Percentiles rank a stretch among this genome's conserved stretches.
phyloP scores from a whole-genome alignment of 1,284 basidiomycete species.

The Microbotryomycetes sp. region DNA sequence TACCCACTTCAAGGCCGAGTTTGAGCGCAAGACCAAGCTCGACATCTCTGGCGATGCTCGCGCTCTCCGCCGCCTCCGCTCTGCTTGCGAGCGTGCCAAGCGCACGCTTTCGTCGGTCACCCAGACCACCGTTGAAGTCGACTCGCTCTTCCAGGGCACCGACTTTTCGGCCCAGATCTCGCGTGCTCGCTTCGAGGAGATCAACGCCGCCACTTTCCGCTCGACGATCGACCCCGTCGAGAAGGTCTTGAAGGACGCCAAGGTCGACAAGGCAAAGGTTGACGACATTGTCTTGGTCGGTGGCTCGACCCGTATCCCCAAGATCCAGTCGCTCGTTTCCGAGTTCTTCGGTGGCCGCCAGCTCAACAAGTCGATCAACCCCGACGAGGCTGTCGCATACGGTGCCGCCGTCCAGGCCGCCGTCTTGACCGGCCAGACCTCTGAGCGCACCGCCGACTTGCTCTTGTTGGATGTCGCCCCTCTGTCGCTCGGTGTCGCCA shows the following conservation, averaged over 20 bases:
- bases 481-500: constrained; percentile 94
- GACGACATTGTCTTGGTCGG: constrained; percentile 97
- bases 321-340: constrained; percentile 94
- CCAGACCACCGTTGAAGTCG: constrained; percentile 92
- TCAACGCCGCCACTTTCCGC: constrained; percentile 96
- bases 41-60: constrained; percentile 86
- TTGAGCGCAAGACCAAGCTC: constrained; percentile 99
- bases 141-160: constrained; percentile 94
- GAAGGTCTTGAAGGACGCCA: constrained; percentile 95
- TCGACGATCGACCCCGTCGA: constrained; percentile 95
- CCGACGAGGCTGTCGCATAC: constrained; percentile 98
- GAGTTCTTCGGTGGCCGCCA: constrained; percentile 90
- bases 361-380: constrained; percentile 72
- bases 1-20: constrained; percentile 96
- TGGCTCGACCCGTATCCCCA: constrained; percentile 97
- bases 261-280: constrained; percentile 92
- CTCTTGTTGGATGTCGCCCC: constrained; percentile 95
- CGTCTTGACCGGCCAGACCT: constrained; percentile 95
- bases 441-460: constrained; percentile 97
- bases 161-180: constrained; percentile 99
- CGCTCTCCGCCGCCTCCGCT: constrained; percentile 93
- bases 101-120: constrained; percentile 94
- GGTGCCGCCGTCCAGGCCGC: constrained; percentile 99
- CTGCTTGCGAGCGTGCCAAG: constrained; percentile 98
- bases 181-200: constrained; percentile 97